Evolutionary conservation across 345 rosid genomes (phyloP).

Genomic region (Camelina laxa): DNA sequence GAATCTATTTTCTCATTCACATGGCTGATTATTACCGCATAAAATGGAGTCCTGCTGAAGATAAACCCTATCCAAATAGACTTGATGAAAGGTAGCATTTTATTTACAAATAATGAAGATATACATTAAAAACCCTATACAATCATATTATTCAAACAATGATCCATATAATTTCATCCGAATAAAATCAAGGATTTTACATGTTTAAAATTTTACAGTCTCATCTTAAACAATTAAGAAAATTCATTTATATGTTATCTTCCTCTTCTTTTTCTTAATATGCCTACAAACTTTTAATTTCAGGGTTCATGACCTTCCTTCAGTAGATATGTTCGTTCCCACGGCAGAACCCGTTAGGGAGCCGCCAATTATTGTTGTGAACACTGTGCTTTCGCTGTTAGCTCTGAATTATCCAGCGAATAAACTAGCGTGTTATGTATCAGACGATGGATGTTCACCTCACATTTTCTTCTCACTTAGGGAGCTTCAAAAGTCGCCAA

Average conservation of each 20-base stretch:
- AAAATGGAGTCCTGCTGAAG: slow-evolving; percentile 63
- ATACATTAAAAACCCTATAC: no score
- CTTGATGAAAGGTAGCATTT: slow-evolving; percentile 45
- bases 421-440: slow-evolving; percentile 56
- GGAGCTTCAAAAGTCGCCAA: slow-evolving; percentile 53
- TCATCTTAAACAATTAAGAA: background rate
- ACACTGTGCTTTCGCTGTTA: slow-evolving; percentile 48
- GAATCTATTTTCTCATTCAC: slow-evolving; percentile 59
- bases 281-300: background rate
- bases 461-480: slow-evolving; percentile 49
- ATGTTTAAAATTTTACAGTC: no score
- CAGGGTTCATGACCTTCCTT: slow-evolving; percentile 22
- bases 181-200: no score
- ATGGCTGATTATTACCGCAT: slow-evolving; percentile 49
- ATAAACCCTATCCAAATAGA: slow-evolving; percentile 52
- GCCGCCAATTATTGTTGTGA: slow-evolving; percentile 36
- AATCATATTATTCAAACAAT: no score
- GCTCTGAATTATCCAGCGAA: slow-evolving; percentile 56
- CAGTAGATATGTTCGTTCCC: slow-evolving; percentile 44
- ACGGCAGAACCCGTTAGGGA: slow-evolving; percentile 40
- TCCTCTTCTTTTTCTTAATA: background rate
- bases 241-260: background rate
- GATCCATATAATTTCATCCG: no score
- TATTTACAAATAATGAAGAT: no score
- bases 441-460: slow-evolving; percentile 58